Evolutionary conservation across 2,329 filamentous ascomycete genomes (phyloP), one percentile per base, ranked within the genome.

Genomic region (Paracamarosporium sp.): DNA sequence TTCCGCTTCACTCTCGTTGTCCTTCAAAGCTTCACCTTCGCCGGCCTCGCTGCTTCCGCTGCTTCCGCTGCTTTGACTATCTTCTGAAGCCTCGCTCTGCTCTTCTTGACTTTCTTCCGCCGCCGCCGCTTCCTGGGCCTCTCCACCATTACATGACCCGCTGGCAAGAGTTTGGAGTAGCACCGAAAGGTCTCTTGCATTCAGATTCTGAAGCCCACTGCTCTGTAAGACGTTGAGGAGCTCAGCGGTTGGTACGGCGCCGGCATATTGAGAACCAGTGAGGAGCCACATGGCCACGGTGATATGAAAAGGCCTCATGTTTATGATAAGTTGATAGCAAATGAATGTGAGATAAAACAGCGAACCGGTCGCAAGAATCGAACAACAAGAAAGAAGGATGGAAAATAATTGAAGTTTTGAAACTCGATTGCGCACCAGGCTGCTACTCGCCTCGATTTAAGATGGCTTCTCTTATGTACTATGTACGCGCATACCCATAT

Each of bases 351-450:
- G 8, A 13, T 28, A 50, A 40, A 40, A 40, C 7, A 40, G 47
- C 47, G 47, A 50, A 38, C 47, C 47, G 33, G 47, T 40, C 47
- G 33, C 47, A 50, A 27, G 24, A 38, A 20, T 28, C 13, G 24
- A 50, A 20, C 7, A n/a, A 38, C 11, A 45, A 5, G 5, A 5
- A 22, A 22, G 4, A 20, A 28, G 5, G 12, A 11, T 25, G 2
- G 20, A 48, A 27, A 9, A 8, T 22, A 50, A 50, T 12, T 8
- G 33, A 38, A 28, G 13, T n/a, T 17, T 25, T 35, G 12, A n/a
- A 38, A 38, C 17, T 40, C 30, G 46, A 11, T 38, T 50, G 31
- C 22, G 46, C 46, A 22, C 44, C 28, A n/a, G 28, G 28, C 44
- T 50, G 31, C 28, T 47, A n/a, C 22, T 48, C 22, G 27, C n/a